Conservation (phyloP, 108 stramenopile species). For the Pseudonitzschia delicatissima region DNA sequence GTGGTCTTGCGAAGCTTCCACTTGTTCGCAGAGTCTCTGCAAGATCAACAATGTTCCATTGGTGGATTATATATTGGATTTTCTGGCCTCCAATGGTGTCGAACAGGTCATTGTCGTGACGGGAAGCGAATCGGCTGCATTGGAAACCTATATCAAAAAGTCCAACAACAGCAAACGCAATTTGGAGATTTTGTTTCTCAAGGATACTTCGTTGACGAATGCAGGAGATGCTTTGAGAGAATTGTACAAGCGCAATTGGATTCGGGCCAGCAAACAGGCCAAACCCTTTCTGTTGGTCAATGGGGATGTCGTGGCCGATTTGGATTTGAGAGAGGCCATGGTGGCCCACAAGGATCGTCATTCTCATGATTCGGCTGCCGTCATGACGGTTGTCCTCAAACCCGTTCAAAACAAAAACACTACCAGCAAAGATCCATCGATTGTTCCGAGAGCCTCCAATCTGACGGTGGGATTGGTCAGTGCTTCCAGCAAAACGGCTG, state of each 20-base stretch:
- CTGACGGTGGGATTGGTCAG: conserved; percentile 19
- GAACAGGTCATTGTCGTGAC: conserved; percentile 70
- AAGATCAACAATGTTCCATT: conserved; percentile 93
- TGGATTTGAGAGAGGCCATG: conserved; percentile 70
- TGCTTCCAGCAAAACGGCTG: background rate
- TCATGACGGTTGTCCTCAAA: conserved; percentile 87
- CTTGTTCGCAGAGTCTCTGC: conserved; percentile 68
- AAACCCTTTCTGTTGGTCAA: conserved; percentile 95
- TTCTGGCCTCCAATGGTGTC: conserved; percentile 84
- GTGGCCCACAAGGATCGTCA: conserved; percentile 61
- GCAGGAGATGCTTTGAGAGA: conserved; percentile 96
- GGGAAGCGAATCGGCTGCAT: background rate
- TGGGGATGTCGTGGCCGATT: conserved; percentile 93
- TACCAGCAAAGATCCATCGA: background rate
- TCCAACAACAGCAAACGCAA: background rate
- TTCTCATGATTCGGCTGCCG: conserved; percentile 71
- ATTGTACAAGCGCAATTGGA: conserved; percentile 88
- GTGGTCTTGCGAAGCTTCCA: conserved; percentile 6
- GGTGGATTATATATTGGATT: conserved; percentile 93
- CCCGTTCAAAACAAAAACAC: conserved; percentile 24
- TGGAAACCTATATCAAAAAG: background rate
- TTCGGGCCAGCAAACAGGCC: conserved; percentile 51
- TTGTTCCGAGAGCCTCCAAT: conserved; percentile 8
- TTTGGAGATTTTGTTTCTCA: conserved; percentile 46
- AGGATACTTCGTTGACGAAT: conserved; percentile 71